phyloP scores from a whole-genome alignment of 2,329 filamentous ascomycete genomes.

The Cladophialophora exuberans region DNA sequence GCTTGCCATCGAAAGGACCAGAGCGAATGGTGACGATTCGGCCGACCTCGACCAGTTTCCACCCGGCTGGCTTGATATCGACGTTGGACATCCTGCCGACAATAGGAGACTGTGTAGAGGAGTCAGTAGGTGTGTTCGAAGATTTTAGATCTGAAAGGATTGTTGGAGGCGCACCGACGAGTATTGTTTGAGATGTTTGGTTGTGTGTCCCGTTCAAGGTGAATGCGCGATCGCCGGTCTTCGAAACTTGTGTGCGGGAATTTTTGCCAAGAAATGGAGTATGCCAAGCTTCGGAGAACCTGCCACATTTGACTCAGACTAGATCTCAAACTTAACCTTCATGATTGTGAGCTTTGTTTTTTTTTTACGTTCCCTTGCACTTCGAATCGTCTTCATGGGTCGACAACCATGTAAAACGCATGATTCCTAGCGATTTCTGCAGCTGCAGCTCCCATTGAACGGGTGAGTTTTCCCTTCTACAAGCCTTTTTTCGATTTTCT shows the following conservation, averaged over 20 bases:
- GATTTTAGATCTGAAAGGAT: not conserved
- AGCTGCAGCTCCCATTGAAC: too few relatives aligned
- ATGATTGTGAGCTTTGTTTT: too few relatives aligned
- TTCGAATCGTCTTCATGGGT: too few relatives aligned
- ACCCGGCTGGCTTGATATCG: constrained; percentile 78
- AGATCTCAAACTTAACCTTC: too few relatives aligned
- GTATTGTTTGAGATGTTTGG: constrained; percentile 16
- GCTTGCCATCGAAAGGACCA: constrained; percentile 79
- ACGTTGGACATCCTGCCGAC: constrained; percentile 70
- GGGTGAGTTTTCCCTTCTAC: constrained; percentile 1
- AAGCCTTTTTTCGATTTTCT: constrained; percentile 28
- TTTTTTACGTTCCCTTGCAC: too few relatives aligned
- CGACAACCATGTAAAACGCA: too few relatives aligned
- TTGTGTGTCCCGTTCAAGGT: constrained; percentile 19
- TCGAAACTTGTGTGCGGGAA: too few relatives aligned
- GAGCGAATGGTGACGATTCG: constrained; percentile 90
- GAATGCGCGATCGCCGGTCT: too few relatives aligned
- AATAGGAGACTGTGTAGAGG: constrained; percentile 3
- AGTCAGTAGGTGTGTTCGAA: constrained; percentile 15
- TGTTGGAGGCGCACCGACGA: constrained; percentile 16
- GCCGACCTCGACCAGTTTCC: constrained; percentile 98
- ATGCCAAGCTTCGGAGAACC: too few relatives aligned
- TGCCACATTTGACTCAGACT: too few relatives aligned
- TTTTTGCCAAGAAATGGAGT: too few relatives aligned
- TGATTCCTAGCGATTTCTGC: too few relatives aligned